A percentile compares a stretch with the other conserved stretches of the same genome.
phyloP scores from a whole-genome alignment of 2,329 filamentous ascomycete genomes.

The Colletotrichum brevisporum region DNA sequence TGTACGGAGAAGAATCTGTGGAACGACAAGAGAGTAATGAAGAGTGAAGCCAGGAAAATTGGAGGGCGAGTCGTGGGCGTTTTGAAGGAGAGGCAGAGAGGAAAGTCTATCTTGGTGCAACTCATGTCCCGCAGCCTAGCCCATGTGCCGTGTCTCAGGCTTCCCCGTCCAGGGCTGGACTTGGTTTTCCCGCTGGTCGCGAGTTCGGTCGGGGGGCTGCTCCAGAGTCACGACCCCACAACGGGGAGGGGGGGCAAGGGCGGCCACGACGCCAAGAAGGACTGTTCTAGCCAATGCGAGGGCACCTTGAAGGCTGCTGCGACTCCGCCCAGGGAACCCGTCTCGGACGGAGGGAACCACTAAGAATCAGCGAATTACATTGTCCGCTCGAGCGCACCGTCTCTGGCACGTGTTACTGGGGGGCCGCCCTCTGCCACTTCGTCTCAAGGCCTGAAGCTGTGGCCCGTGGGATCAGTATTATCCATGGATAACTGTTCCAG shows the following conservation, averaged over 20 bases:
- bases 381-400: neutral
- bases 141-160: neutral
- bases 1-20: neutral
- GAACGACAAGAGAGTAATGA: neutral
- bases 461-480: too few species aligned
- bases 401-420: constrained; percentile 36
- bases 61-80: constrained; percentile 14
- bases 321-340: constrained; percentile 34
- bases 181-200: constrained; percentile 30
- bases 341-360: constrained; percentile 43
- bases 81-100: constrained; percentile 17
- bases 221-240: constrained; percentile 27
- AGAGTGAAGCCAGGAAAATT: neutral
- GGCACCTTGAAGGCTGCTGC: constrained; percentile 31
- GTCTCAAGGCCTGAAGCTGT: neutral
- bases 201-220: constrained; percentile 32
- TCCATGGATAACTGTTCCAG: too few species aligned
- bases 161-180: constrained; percentile 21
- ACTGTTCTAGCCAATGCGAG: constrained; percentile 39
- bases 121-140: neutral
- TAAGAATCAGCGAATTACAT: constrained; percentile 28
- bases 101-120: constrained; percentile 27
- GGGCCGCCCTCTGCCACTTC: neutral
- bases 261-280: constrained; percentile 29
- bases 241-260: constrained; percentile 32